Conservation (phyloP, 148 eudicot genomes). For the Camellia sinensis region DNA sequence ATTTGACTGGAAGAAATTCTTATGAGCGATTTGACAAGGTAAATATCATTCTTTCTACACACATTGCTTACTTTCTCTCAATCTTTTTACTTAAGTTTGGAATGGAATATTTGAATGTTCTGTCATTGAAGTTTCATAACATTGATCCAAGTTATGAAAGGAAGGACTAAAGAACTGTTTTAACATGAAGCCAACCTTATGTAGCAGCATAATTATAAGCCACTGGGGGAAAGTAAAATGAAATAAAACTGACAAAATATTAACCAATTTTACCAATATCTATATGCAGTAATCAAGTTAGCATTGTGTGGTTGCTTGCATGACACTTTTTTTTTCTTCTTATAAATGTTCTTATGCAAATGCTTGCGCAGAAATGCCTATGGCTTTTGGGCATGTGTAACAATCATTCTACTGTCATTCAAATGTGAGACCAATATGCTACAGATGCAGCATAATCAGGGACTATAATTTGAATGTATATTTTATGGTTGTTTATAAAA, state of each 20-base stretch:
- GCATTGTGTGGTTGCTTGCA: no score
- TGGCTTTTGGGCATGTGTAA: neutral
- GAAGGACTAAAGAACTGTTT: neutral
- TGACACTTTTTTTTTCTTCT: no score
- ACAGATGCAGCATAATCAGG: neutral
- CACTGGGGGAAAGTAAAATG: neutral
- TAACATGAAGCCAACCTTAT: neutral
- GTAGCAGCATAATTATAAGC: neutral
- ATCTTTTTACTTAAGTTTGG: neutral
- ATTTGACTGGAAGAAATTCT: constrained; percentile 53
- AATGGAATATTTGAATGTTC: neutral
- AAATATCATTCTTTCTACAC: constrained; percentile 12
- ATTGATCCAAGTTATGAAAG: neutral
- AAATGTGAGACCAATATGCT: neutral
- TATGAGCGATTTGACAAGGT: constrained; percentile 58
- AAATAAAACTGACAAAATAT: neutral
- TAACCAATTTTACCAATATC: neutral
- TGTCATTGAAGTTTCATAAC: neutral
- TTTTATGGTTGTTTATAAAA: neutral
- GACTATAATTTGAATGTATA: neutral
- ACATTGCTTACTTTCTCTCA: neutral
- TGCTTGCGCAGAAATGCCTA: neutral
- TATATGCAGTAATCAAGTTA: neutral
- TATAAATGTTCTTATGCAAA: neutral
- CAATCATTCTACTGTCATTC: neutral